Conservation (phyloP, 2,329 filamentous ascomycete species). For the Geosmithia morbida region DNA sequence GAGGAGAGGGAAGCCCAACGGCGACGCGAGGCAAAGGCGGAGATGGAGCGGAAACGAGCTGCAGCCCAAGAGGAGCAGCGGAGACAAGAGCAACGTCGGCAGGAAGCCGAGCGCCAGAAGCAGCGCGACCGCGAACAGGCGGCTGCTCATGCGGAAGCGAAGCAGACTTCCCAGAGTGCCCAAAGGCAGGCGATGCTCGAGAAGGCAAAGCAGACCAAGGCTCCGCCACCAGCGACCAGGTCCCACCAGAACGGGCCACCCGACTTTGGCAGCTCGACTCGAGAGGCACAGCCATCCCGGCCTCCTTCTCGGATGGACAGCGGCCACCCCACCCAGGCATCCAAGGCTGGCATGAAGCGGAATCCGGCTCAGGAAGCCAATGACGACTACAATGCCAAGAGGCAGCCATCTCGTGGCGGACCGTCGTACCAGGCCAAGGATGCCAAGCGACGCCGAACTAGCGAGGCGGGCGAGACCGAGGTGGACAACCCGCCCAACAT, state of each 20-base stretch:
- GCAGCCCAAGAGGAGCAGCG: slow-evolving; percentile 51
- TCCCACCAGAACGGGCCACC: slow-evolving; percentile 36
- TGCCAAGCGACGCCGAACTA: slow-evolving; percentile 65
- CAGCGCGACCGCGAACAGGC: slow-evolving; percentile 45
- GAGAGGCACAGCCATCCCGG: slow-evolving; percentile 18
- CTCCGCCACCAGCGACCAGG: slow-evolving; percentile 44
- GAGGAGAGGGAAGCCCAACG: slow-evolving; percentile 69
- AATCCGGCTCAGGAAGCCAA: slow-evolving; percentile 52
- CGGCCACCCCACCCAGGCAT: slow-evolving; percentile 36
- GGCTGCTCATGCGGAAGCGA: slow-evolving; percentile 48
- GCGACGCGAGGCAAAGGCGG: slow-evolving; percentile 68
- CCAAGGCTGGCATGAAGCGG: slow-evolving; percentile 58
- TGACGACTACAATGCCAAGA: slow-evolving; percentile 33
- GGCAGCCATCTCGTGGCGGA: slow-evolving; percentile 29
- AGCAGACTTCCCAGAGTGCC: slow-evolving; percentile 35
- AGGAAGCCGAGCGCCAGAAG: slow-evolving; percentile 47
- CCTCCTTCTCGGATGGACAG: slow-evolving; percentile 45
- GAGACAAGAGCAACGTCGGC: slow-evolving; percentile 41
- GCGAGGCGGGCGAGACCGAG: slow-evolving; percentile 51
- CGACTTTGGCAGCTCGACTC: slow-evolving; percentile 21
- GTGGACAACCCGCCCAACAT: slow-evolving; percentile 43
- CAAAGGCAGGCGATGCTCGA: slow-evolving; percentile 50
- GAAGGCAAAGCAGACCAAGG: slow-evolving; percentile 48
- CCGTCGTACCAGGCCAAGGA: slow-evolving; percentile 54
- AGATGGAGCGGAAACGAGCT: slow-evolving; percentile 63